phyloP scores from a whole-genome alignment of 176 grass and related monocot genomes.

The Musa beccarii region DNA sequence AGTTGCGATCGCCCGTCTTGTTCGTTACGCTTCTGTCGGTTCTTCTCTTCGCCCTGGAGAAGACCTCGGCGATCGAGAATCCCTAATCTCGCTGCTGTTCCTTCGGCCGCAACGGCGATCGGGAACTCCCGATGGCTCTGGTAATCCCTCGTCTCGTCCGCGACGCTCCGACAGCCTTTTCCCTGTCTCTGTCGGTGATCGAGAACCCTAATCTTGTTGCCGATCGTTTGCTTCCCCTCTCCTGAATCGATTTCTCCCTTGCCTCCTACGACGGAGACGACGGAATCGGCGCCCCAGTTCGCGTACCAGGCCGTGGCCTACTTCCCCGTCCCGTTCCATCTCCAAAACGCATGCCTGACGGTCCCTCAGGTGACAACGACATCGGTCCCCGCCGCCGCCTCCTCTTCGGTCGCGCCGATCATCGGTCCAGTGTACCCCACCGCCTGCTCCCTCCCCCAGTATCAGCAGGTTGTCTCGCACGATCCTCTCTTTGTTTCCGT shows the following conservation, averaged over 20 bases:
- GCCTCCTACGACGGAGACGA: conserved; percentile 20
- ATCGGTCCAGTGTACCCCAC: conserved; percentile 9
- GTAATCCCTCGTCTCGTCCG: neutral
- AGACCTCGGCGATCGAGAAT: no score
- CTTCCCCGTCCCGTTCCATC: conserved; percentile 65
- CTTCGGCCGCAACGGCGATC: no score
- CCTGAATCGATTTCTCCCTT: neutral
- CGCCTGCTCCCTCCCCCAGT: conserved; percentile 32
- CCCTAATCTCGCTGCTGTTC: neutral
- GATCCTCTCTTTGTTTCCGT: neutral
- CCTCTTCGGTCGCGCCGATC: neutral
- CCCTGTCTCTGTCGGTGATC: no score
- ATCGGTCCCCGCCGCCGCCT: conserved; percentile 8
- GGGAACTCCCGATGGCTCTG: neutral
- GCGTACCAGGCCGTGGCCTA: conserved; percentile 30
- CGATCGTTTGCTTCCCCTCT: no score
- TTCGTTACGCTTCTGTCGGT: no score
- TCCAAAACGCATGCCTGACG: conserved; percentile 32
- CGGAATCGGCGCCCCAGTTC: conserved; percentile 27
- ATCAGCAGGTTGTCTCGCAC: conserved; percentile 42
- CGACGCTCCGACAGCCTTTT: no score
- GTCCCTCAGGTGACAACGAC: neutral
- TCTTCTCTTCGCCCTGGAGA: no score
- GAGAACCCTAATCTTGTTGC: neutral
- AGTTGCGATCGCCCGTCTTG: neutral